Evolutionary conservation across 2,329 filamentous ascomycete species (phyloP).

Genomic region (Verticillium nonalfalfae): DNA sequence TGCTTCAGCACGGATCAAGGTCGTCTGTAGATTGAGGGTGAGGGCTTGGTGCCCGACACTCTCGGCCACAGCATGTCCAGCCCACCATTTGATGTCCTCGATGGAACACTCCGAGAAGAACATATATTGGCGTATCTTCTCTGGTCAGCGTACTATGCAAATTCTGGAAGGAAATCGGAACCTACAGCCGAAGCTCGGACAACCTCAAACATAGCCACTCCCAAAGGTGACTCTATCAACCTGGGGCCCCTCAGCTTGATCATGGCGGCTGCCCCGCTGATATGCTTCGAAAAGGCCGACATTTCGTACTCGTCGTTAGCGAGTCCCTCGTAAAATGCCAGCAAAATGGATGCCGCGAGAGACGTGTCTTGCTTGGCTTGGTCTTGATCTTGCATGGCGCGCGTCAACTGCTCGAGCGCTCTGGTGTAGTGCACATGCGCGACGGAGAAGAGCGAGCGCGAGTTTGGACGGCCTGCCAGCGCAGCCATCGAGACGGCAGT

Average conservation of each 20-base stretch:
- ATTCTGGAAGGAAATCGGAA: neutral
- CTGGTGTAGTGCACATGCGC: slow-evolving; percentile 15
- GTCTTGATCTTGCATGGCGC: slow-evolving; percentile 12
- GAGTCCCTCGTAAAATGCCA: slow-evolving; percentile 17
- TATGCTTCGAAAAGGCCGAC: slow-evolving; percentile 13
- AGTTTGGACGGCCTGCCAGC: slow-evolving; percentile 15
- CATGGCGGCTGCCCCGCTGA: slow-evolving; percentile 15
- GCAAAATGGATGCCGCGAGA: slow-evolving; percentile 14
- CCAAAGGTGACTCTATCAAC: slow-evolving; percentile 9
- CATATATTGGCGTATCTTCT: slow-evolving; percentile 16
- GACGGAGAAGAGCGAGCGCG: slow-evolving; percentile 10
- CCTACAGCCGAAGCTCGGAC: slow-evolving; percentile 16
- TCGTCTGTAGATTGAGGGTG: slow-evolving; percentile 17
- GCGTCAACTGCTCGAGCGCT: slow-evolving; percentile 14
- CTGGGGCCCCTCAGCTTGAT: slow-evolving; percentile 12
- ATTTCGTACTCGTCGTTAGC: slow-evolving; percentile 12
- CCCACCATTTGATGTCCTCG: slow-evolving; percentile 17
- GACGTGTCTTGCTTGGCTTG: slow-evolving; percentile 12
- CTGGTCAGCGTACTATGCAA: neutral
- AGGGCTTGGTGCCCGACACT: slow-evolving; percentile 15
- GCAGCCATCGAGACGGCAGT: slow-evolving; percentile 15
- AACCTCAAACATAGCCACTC: slow-evolving; percentile 17
- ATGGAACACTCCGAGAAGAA: slow-evolving; percentile 13
- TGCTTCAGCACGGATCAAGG: slow-evolving; percentile 15
- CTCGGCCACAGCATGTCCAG: slow-evolving; percentile 12